Evolutionary conservation across 2,329 filamentous ascomycete species (phyloP), one percentile per base, ranked within the genome.

Genomic region (Alternaria viburni): DNA sequence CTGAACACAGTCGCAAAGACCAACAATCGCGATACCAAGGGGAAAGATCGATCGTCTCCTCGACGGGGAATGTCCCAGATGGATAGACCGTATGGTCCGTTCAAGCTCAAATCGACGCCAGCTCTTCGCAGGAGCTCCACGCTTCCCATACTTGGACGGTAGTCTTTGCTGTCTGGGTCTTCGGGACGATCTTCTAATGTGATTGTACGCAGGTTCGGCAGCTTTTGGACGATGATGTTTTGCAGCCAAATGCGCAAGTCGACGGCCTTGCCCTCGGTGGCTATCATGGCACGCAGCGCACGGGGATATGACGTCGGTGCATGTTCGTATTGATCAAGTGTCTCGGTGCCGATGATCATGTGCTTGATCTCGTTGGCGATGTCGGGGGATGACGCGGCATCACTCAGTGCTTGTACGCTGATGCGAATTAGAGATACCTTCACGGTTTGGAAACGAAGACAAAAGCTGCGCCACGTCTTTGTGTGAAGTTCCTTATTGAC

Each of bases 241-340:
- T 49, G n/a, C 0, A 28, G 6, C 15, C 25, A 28, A 0, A 1
- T 25, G 25, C 46, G 46, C 46, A 17, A 5, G 11, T n/a, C 11
- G 11, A 10, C 3, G 9, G 5, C 3, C 2, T 11, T n/a, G 1
- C 3, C 1, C 15, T 47, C 45, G 1, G 1, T n/a, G 7, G 21
- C 45, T 47, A 25, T 9, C 44, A 46, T 25, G 4, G 21, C 5
- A 26, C 19, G 12, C 12, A 25, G 8, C 8, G 21, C 13, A 25
- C 13, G 6, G 13, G 21, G 44, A 25, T 12, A 15, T 2, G 12
- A 25, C 9, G 12, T 46, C 8, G 6, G 7, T 25, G 4, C 21
- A 3, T 4, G 21, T 9, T 4, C 12, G 21, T 47, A 47, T 47
- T 26, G 23, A 0, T 47, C 45, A 1, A 47, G 45, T 2, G 45